Evolutionary conservation across 1,284 basidiomycete species (phyloP), one percentile per base, ranked within the genome.

Genomic region (Rhodotorula sp.): DNA sequence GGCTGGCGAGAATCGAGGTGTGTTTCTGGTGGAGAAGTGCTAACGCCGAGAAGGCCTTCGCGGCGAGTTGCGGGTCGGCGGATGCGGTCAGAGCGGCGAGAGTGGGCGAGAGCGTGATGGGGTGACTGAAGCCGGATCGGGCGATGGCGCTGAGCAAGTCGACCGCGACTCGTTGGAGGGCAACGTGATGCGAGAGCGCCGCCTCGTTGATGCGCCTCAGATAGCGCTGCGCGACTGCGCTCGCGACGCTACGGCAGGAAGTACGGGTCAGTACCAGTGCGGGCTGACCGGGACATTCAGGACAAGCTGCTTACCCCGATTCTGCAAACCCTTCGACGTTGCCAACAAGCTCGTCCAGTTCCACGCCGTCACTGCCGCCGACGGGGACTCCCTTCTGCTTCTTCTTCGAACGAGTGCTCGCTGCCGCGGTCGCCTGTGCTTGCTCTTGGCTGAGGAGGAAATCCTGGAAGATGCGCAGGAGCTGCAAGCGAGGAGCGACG

Each of bases 291-390:
- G 20, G 26, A 12, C 37, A 17, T 12, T 6, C n/a, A 22, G 29
- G 12, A 42, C 53, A 60, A 14, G 37, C 26, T 10, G 78, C 86
- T 76, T 80, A 95, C 94, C 90, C 93, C 26, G 95, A 96, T 78
- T 99, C 95, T 0, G 93, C 93, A 79, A 97, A 94, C 0, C 89
- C 91, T 76, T 93, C 90, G 0, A 93, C 93, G 77, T 95, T 95
- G 3, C 96, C 96, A 14, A 97, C 91, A 4, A 99, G 84, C 77
- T 97, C 91, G 29, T 73, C 67, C 56, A 75, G 68, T 46, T 60
- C 66, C 46, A 69, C 68, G 45, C 60, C 66, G 20, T 53, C 30
- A 12, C 46, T 61, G 5, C 20, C 54, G 15, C 10, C 26, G 26
- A 26, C 14, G 3, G 24, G n/a, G 12, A 29, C 12, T 6, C 26